Evolutionary conservation across 306 rosid genomes (phyloP).

Genomic region (Sesbania bispinosa): DNA sequence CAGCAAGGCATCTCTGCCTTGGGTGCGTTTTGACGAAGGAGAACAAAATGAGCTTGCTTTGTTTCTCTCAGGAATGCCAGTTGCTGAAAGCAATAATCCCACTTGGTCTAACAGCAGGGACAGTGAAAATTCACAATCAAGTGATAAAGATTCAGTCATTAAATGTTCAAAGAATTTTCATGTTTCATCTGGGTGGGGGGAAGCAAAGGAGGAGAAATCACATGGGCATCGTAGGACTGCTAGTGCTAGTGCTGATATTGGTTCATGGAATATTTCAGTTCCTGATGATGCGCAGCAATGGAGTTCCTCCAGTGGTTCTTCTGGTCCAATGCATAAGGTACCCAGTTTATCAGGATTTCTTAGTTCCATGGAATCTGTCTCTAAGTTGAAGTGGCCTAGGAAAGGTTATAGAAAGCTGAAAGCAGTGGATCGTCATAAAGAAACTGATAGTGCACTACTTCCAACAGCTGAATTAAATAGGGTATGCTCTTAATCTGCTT

Average conservation of each 20-base stretch:
- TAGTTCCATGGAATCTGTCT: constrained; percentile 66
- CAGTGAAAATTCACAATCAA: constrained; percentile 31
- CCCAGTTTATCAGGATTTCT: constrained; percentile 84
- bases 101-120: constrained; percentile 20
- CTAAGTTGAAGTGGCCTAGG: constrained; percentile 66
- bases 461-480: constrained; percentile 49
- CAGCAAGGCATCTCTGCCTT: constrained; percentile 51
- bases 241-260: constrained; percentile 84
- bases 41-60: constrained; percentile 74
- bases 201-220: constrained; percentile 39
- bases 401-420: constrained; percentile 77
- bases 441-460: constrained; percentile 38
- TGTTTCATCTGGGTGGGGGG: constrained; percentile 39
- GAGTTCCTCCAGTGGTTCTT: constrained; percentile 38
- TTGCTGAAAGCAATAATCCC: constrained; percentile 25
- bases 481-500: constrained; percentile 49
- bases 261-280: constrained; percentile 74
- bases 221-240: constrained; percentile 82
- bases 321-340: constrained; percentile 58
- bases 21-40: constrained; percentile 77
- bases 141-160: constrained; percentile 20
- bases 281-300: constrained; percentile 44
- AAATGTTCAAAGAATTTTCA: constrained; percentile 31
- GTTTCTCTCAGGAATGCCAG: constrained; percentile 72
- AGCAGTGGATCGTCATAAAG: constrained; percentile 44